Percentiles rank a stretch among this genome's conserved stretches.
These are phyloP conservation scores for Pouteria glomerata DNA, from an alignment of 148 eudicot genomes.

Conservation along the genomic window DNA sequence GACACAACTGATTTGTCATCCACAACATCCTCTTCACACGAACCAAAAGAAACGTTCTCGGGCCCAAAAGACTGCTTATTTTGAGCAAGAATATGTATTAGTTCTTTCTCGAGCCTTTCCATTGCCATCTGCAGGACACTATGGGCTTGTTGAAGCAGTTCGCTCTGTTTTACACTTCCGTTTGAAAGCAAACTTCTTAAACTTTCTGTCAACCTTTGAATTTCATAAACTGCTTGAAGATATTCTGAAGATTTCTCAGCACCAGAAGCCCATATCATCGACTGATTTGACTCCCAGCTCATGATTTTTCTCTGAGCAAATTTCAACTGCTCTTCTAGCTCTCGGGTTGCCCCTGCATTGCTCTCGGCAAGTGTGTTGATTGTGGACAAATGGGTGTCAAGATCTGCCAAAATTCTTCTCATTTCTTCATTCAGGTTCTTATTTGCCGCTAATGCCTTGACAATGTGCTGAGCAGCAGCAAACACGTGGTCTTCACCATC, in stretches of 20 bases:
- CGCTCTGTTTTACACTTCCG: slow-evolving; percentile 14
- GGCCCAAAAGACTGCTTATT: slow-evolving; percentile 26
- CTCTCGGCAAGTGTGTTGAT: slow-evolving; percentile 4
- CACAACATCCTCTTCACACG: slow-evolving; percentile 12
- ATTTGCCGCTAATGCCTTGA: slow-evolving; percentile 26
- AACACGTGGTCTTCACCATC: slow-evolving; percentile 29
- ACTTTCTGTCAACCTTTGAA: slow-evolving; percentile 22
- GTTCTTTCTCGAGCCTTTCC: slow-evolving; percentile 40
- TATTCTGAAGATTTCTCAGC: slow-evolving; percentile 21
- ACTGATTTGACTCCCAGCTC: slow-evolving; percentile 21
- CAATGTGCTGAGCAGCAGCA: slow-evolving; percentile 31
- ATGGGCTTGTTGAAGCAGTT: slow-evolving; percentile 30
- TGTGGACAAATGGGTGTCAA: slow-evolving; percentile 27
- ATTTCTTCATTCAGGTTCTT: slow-evolving; percentile 17
- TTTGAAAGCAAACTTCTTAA: slow-evolving; percentile 16
- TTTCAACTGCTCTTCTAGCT: slow-evolving; percentile 26
- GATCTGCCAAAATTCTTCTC: slow-evolving; percentile 21
- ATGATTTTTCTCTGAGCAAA: slow-evolving; percentile 27
- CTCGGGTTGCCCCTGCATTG: slow-evolving; percentile 14
- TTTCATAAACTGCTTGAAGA: slow-evolving; percentile 38
- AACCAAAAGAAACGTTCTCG: not conserved
- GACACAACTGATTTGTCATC: slow-evolving; percentile 26
- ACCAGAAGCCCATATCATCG: slow-evolving; percentile 37
- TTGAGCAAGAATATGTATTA: slow-evolving; percentile 31
- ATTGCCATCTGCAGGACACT: slow-evolving; percentile 36